Evolutionary conservation across 192 early-diverging fungal genomes (phyloP).

Genomic region (Gryganskiella cystojenkinii): DNA sequence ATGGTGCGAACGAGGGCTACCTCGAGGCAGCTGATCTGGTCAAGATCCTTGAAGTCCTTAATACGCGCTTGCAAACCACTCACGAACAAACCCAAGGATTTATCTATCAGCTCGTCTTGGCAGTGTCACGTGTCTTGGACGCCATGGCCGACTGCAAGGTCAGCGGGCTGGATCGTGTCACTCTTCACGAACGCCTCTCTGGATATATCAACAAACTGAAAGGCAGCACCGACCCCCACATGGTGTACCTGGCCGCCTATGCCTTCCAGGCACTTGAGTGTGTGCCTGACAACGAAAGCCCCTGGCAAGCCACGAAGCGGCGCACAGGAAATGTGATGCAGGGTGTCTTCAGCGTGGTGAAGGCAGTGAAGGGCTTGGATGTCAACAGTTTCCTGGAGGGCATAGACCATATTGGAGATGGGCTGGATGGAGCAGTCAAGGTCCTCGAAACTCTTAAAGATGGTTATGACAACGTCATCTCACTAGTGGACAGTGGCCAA

Average conservation of each 20-base stretch:
- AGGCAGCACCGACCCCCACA: not conserved
- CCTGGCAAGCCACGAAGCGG: not conserved
- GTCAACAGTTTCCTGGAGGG: conserved; percentile 5
- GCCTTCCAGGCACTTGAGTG: conserved; percentile 8
- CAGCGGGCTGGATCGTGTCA: not conserved
- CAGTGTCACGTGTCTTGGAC: conserved; percentile 3
- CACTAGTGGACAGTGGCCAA: not conserved
- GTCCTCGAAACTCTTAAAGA: not conserved
- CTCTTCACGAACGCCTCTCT: not conserved
- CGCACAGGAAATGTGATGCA: not conserved
- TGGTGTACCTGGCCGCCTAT: conserved; percentile 10
- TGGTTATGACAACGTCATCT: not conserved
- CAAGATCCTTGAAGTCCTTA: not conserved
- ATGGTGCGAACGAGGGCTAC: not conserved
- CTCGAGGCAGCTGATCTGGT: not conserved
- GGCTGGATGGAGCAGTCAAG: not conserved
- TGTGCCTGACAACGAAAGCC: not conserved
- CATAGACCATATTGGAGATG: not conserved
- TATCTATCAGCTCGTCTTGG: not conserved
- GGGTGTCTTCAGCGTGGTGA: conserved; percentile 5
- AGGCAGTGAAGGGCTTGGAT: conserved; percentile 7
- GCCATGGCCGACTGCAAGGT: conserved; percentile 5
- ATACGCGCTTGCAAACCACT: not conserved
- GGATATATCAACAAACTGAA: not conserved
- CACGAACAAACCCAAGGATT: not conserved